These are phyloP conservation scores for Fusarium sterilihyphosum DNA, from an alignment of 2,329 filamentous ascomycete genomes.

Conservation along the genomic window DNA sequence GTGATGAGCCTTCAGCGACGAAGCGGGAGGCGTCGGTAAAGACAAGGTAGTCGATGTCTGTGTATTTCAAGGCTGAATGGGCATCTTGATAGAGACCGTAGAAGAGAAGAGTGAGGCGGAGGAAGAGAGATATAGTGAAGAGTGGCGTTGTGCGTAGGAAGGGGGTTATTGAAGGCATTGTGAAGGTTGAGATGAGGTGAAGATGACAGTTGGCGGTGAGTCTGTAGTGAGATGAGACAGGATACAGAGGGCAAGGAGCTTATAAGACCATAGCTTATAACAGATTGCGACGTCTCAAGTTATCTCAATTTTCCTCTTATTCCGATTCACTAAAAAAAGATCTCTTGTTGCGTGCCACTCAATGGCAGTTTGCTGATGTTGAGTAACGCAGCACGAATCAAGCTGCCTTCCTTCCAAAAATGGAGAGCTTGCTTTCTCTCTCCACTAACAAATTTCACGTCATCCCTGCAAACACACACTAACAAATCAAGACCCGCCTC, in stretches of 20 bases:
- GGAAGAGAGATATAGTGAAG: slow-evolving; percentile 66
- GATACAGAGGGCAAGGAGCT: not conserved
- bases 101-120: slow-evolving; percentile 79
- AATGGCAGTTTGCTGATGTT: slow-evolving; percentile 19
- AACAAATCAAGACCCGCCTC: slow-evolving; percentile 32
- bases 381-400: slow-evolving; percentile 9
- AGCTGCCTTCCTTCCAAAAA: slow-evolving; percentile 29
- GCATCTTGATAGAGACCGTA: slow-evolving; percentile 96
- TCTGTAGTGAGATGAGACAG: slow-evolving; percentile 11
- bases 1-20: slow-evolving; percentile 72
- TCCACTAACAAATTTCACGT: slow-evolving; percentile 33
- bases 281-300: not conserved
- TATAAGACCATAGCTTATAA: slow-evolving; percentile 26
- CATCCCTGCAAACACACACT: slow-evolving; percentile 36
- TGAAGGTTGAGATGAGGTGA: slow-evolving; percentile 21
- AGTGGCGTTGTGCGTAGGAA: slow-evolving; percentile 56
- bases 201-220: slow-evolving; percentile 42
- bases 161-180: slow-evolving; percentile 37
- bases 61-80: slow-evolving; percentile 93
- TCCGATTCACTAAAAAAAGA: not conserved
- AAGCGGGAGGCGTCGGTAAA: slow-evolving; percentile 95
- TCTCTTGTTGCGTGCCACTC: slow-evolving; percentile 18
- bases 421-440: slow-evolving; percentile 5
- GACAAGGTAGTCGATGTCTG: slow-evolving; percentile 98
- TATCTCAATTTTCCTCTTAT: not conserved